These are phyloP conservation scores for Phytopythium oedochilum DNA, from an alignment of 352 stramenopile species.

Conservation along the genomic window DNA sequence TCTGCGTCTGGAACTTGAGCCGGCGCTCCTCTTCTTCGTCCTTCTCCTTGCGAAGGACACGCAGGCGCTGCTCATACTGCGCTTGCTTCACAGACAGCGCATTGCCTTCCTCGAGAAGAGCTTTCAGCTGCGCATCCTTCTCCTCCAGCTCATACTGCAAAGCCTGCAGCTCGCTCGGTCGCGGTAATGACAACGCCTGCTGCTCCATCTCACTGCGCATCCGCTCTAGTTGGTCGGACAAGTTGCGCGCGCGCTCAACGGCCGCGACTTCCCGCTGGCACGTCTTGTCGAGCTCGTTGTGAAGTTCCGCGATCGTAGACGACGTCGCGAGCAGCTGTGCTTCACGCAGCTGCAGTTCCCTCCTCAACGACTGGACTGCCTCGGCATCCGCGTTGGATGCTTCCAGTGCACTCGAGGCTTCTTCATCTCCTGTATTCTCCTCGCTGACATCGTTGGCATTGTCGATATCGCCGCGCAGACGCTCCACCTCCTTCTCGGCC, in stretches of 20 bases:
- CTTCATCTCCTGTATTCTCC: background rate
- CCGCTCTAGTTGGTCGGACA: constrained; percentile 63
- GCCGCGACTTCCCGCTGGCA: constrained; percentile 58
- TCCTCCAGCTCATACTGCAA: constrained; percentile 62
- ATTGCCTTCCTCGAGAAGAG: constrained; percentile 68
- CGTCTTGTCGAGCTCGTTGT: constrained; percentile 74
- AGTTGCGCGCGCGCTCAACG: constrained; percentile 50
- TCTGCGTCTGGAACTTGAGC: constrained; percentile 47
- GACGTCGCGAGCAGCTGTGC: constrained; percentile 65
- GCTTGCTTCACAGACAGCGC: constrained; percentile 74
- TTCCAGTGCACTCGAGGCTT: background rate
- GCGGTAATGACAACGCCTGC: constrained; percentile 9
- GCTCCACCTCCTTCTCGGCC: background rate
- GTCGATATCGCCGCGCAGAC: background rate
- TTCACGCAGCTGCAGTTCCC: constrained; percentile 49
- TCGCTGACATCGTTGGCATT: background rate
- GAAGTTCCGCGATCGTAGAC: constrained; percentile 57
- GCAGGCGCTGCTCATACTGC: constrained; percentile 64
- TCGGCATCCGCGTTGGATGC: constrained; percentile 1
- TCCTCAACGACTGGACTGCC: constrained; percentile 18
- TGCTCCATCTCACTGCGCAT: constrained; percentile 54
- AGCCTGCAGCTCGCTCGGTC: constrained; percentile 32
- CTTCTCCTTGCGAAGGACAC: constrained; percentile 70
- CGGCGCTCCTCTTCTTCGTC: constrained; percentile 66
- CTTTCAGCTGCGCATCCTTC: constrained; percentile 70